phyloP scores from a whole-genome alignment of 345 rosid species.

The Eucalyptus polyanthemos region DNA sequence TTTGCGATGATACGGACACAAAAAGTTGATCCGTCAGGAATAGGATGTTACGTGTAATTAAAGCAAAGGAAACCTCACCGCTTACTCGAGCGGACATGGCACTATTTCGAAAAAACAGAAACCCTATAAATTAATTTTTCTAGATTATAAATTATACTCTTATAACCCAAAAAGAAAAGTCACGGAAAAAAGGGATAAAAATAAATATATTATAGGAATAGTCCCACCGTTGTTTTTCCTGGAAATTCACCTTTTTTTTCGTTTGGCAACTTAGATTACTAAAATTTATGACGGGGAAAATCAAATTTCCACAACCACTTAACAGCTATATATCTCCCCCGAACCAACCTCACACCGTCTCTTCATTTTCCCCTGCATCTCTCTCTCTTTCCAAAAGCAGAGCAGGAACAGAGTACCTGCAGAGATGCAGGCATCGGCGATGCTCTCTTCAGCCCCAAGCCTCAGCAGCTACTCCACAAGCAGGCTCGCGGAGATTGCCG shows the following conservation, averaged over 20 bases:
- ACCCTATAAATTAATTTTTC: neutral
- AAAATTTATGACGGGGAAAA: neutral
- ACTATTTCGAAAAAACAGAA: neutral
- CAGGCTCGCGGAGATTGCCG: slow-evolving; percentile 20
- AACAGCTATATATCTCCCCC: neutral
- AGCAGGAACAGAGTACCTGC: neutral
- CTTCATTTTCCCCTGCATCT: neutral
- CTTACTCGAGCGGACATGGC: neutral
- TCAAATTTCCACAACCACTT: neutral
- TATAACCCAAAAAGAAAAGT: neutral
- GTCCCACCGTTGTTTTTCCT: neutral
- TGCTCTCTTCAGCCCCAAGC: slow-evolving; percentile 7
- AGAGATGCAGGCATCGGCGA: neutral
- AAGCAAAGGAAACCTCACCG: neutral
- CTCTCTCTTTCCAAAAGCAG: neutral
- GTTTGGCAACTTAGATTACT: neutral
- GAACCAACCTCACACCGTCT: neutral
- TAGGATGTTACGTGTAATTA: neutral
- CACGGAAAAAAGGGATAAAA: neutral
- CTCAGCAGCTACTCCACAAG: slow-evolving; percentile 15
- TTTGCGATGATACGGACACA: neutral
- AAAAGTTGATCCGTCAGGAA: neutral
- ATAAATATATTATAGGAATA: neutral
- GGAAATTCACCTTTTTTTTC: neutral
- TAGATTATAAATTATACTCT: neutral